Evolutionary conservation across 2,329 filamentous ascomycete genomes (phyloP), one percentile per base, ranked within the genome.

Genomic region (Acarospora socialis): DNA sequence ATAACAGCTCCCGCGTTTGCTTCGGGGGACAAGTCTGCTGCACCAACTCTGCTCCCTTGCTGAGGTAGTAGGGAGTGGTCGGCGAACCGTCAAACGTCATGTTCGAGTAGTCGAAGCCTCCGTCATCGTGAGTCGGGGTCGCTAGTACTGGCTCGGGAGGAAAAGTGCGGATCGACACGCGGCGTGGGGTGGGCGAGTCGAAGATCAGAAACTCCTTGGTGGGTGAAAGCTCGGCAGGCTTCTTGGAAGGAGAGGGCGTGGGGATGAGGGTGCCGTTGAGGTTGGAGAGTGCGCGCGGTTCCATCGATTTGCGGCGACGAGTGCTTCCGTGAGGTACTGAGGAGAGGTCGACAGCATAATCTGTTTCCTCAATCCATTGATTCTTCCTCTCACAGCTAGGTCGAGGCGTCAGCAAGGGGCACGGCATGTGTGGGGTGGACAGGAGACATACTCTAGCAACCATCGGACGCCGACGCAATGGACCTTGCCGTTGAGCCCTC

Each of bases 391-490:
- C 79, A 45, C 81, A 87, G 44, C 77, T 81, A 20, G 8, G 5
- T n/a, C 32, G 16, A 35, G 28, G 13, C 18, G n/a, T 30, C 28
- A 38, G 51, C 33, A 45, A 61, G 47, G 59, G 49, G 41, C 13
- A 31, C 4, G n/a, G n/a, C n/a, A n/a, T n/a, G n/a, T n/a, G n/a
- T n/a, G n/a, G n/a, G n/a, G n/a, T n/a, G n/a, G n/a, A n/a, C n/a
- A n/a, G n/a, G n/a, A n/a, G 36, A 70, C 77, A 68, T 70, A 83
- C 77, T 92, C 82, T 40, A 92, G 66, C 33, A 90, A 79, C 82
- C 83, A 93, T 42, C 75, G 76, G 28, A 92, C 79, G 30, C 83
- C 83, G 34, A 93, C 82, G 55, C 83, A 92, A 44, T 81, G 75
- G 21, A 93, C 80, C 18, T 81, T 63, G 4, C 81, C 81, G 9